These are phyloP conservation scores for Rhodotorula sp. DNA, from an alignment of 1,284 basidiomycete genomes.

Conservation along the genomic window DNA sequence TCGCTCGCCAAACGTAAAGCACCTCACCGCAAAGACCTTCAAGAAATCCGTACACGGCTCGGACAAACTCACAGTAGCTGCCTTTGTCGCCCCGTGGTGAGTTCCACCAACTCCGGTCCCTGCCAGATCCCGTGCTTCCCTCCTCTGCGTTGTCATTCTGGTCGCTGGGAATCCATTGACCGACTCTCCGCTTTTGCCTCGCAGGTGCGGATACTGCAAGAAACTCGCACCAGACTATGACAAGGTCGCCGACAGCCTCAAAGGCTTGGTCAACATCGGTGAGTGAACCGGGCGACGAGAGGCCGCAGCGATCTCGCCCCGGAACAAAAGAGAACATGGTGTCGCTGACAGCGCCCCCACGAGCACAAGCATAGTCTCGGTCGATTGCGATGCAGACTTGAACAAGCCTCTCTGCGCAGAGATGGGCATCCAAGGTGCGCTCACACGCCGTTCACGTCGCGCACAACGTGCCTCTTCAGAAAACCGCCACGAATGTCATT, in stretches of 20 bases:
- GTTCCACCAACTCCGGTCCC: background rate
- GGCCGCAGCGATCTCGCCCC: background rate
- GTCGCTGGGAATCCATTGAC: background rate
- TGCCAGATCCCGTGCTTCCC: background rate
- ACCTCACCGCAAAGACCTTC: conserved; percentile 27
- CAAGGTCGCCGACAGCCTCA: conserved; percentile 48
- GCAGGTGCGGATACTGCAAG: conserved; percentile 46
- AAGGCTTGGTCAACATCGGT: conserved; percentile 51
- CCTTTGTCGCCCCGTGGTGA: conserved; percentile 51
- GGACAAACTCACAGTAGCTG: conserved; percentile 50
- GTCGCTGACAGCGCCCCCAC: background rate
- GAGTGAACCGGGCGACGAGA: background rate
- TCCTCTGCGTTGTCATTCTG: no score
- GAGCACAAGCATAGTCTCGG: conserved; percentile 21
- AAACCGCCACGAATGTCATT: background rate
- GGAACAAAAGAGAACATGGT: no score
- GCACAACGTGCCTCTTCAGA: background rate
- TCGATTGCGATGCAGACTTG: conserved; percentile 50
- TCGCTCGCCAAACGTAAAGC: conserved; percentile 34
- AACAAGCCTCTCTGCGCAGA: conserved; percentile 49
- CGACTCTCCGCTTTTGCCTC: background rate
- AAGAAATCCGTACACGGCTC: conserved; percentile 28
- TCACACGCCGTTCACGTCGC: background rate
- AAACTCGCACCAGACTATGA: conserved; percentile 49
- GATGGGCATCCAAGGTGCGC: conserved; percentile 47